Evolutionary conservation across 2,329 filamentous ascomycete genomes (phyloP).

Genomic region (Talaromyces funiculosus): DNA sequence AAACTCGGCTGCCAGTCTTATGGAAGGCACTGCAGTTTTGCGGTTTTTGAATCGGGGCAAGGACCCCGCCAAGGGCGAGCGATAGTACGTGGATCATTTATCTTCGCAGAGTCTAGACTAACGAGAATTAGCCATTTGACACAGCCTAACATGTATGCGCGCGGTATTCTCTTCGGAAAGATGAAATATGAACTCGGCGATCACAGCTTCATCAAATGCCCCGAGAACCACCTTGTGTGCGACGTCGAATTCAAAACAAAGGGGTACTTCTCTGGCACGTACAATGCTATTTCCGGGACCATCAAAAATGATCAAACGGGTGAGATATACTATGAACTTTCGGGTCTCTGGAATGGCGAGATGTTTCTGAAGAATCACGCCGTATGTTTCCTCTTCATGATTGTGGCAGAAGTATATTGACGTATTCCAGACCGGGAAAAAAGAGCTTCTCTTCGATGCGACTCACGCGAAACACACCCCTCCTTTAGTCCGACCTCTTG

Average conservation of each 20-base stretch:
- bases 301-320: slow-evolving; percentile 86
- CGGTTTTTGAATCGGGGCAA: slow-evolving; percentile 72
- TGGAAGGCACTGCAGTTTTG: slow-evolving; percentile 92
- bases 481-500: slow-evolving; percentile 67
- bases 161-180: slow-evolving; percentile 94
- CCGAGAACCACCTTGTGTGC: slow-evolving; percentile 76
- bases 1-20: slow-evolving; percentile 94
- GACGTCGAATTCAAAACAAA: slow-evolving; percentile 99
- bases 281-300: slow-evolving; percentile 87
- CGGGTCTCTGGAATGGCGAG: slow-evolving; percentile 87
- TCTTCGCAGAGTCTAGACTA: not conserved
- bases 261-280: slow-evolving; percentile 92
- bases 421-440: slow-evolving; percentile 68
- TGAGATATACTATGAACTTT: slow-evolving; percentile 83
- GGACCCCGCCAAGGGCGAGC: slow-evolving; percentile 61
- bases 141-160: slow-evolving; percentile 98
- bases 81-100: slow-evolving; percentile 65
- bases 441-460: slow-evolving; percentile 85
- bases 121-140: slow-evolving; percentile 65
- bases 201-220: slow-evolving; percentile 87
- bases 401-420: not conserved
- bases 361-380: slow-evolving; percentile 84
- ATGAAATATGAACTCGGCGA: slow-evolving; percentile 99
- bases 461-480: slow-evolving; percentile 68
- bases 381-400: slow-evolving; percentile 47